Percentiles rank a stretch among this genome's conserved stretches.
Conservation (phyloP, 331 rosid species). For the Rhamnella rubrinervis region DNA sequence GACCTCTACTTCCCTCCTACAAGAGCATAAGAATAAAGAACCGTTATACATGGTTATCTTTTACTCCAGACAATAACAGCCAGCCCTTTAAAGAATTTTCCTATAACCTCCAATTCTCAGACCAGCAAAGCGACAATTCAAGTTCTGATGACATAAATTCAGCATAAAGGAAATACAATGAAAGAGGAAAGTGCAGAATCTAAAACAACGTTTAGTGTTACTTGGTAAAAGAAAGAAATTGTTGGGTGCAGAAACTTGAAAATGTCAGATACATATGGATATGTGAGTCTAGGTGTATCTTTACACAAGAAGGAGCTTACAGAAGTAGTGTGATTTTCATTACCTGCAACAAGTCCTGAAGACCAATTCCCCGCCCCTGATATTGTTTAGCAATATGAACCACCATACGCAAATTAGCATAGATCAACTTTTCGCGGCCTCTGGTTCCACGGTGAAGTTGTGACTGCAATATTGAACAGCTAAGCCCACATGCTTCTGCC, state of each 20-base stretch:
- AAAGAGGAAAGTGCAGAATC: background rate
- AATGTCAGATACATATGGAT: too few species aligned
- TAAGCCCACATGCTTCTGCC: constrained; percentile 82
- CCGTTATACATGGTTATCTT: background rate
- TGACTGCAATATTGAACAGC: constrained; percentile 40
- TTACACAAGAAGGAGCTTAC: background rate
- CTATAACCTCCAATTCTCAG: background rate
- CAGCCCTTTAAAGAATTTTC: background rate
- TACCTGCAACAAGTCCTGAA: constrained; percentile 87
- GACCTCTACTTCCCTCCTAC: constrained; percentile 89
- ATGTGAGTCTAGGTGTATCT: background rate
- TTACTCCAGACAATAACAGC: background rate
- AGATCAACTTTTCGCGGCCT: constrained; percentile 66
- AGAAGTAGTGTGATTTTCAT: background rate
- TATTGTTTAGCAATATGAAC: constrained; percentile 77
- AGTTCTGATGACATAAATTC: too few species aligned
- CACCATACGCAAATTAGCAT: constrained; percentile 76
- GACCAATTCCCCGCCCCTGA: constrained; percentile 74
- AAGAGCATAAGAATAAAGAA: constrained; percentile 13
- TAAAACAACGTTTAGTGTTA: constrained; percentile 3
- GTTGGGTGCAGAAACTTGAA: background rate
- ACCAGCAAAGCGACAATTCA: background rate
- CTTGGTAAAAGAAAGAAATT: background rate
- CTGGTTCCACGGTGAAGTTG: constrained; percentile 48
- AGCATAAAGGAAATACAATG: too few species aligned